A percentile compares a stretch with the other conserved stretches of the same genome.
phyloP scores from a whole-genome alignment of 148 eudicot genomes.

The Rheum nobile region DNA sequence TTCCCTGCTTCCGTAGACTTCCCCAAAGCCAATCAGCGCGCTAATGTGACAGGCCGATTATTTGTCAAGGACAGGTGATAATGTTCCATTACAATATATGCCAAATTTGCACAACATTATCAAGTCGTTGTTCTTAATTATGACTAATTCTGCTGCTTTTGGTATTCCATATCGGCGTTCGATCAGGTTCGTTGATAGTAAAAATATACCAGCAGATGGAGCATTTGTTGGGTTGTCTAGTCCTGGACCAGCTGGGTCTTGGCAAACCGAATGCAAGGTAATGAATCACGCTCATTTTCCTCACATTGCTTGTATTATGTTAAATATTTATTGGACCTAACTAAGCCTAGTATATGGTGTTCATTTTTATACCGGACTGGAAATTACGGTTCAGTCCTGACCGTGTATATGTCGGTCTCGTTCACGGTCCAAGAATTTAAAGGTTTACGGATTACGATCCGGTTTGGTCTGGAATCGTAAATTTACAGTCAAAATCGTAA shows the following conservation, averaged over 20 bases:
- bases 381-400: no score
- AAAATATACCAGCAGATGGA: conserved; percentile 27
- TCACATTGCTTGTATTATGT: no score
- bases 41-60: conserved; percentile 47
- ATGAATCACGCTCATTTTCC: conserved; percentile 5
- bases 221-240: conserved; percentile 53
- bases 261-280: conserved; percentile 68
- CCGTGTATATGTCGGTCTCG: no score
- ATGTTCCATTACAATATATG: not conserved
- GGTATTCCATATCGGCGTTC: not conserved
- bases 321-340: no score
- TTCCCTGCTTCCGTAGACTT: conserved; percentile 69
- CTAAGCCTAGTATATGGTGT: no score
- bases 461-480: no score
- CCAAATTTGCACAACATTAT: not conserved
- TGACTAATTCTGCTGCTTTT: not conserved
- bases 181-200: conserved; percentile 29
- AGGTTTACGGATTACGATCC: no score
- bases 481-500: no score
- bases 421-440: no score
- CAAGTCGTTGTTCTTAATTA: not conserved
- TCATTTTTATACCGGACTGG: no score
- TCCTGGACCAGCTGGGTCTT: conserved; percentile 53
- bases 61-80: conserved; percentile 60
- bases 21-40: conserved; percentile 48